These are phyloP conservation scores for Chalaropsis thielavioides DNA, from an alignment of 2,329 filamentous ascomycete genomes.

Conservation along the genomic window DNA sequence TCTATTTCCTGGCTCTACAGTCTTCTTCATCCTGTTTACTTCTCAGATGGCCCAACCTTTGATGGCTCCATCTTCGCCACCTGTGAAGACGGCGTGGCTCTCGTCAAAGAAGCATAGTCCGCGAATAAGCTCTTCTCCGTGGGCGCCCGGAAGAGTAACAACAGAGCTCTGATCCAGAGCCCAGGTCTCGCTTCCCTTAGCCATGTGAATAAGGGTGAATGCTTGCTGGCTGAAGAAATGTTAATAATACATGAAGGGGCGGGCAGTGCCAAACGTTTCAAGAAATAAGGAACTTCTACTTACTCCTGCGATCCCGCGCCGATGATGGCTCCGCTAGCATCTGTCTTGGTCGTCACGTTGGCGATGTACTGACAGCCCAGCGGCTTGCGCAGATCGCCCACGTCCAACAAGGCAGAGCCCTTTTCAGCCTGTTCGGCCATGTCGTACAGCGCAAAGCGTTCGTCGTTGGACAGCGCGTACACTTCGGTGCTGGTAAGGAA, in stretches of 20 bases:
- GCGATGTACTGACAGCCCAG: conserved; percentile 61
- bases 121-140: conserved; percentile 49
- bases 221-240: conserved; percentile 32
- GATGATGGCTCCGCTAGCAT: conserved; percentile 43
- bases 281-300: conserved; percentile 22
- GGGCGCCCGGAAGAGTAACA: conserved; percentile 46
- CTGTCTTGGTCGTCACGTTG: conserved; percentile 46
- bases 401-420: conserved; percentile 40
- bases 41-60: conserved; percentile 36
- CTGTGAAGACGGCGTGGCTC: conserved; percentile 43
- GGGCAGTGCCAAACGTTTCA: not conserved
- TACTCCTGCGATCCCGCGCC: conserved; percentile 56
- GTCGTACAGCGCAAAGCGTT: conserved; percentile 60
- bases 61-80: conserved; percentile 43
- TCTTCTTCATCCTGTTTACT: not conserved
- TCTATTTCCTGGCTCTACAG: not conserved
- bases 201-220: conserved; percentile 47
- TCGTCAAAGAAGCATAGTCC: conserved; percentile 50
- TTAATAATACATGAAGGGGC: not conserved
- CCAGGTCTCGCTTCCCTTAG: conserved; percentile 37
- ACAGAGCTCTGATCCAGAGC: conserved; percentile 38
- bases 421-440: conserved; percentile 48
- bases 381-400: conserved; percentile 54
- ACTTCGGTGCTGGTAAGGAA: conserved; percentile 53
- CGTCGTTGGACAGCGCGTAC: conserved; percentile 63